A percentile compares a stretch with the other conserved stretches of the same genome.
phyloP scores from a whole-genome alignment of 2,329 filamentous ascomycete genomes.

The Aspergillus spinulosporus region DNA sequence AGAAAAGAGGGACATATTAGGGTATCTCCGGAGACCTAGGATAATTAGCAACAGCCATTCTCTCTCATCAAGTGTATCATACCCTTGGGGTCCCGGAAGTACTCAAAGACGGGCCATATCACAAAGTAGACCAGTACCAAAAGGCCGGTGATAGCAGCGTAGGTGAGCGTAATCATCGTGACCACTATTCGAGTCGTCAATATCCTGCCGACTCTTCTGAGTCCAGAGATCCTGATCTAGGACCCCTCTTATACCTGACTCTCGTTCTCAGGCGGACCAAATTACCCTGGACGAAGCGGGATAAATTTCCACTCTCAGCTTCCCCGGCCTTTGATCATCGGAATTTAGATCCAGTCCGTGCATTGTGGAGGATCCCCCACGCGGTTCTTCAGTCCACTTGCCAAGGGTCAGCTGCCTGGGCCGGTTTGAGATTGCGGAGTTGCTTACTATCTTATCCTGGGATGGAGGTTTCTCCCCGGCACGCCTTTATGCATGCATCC shows the following conservation, averaged over 20 bases:
- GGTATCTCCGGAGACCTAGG: constrained; percentile 41
- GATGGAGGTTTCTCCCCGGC: not conserved
- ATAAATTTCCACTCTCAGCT: constrained; percentile 20
- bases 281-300: constrained; percentile 19
- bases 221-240: not conserved
- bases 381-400: not conserved
- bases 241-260: constrained; percentile 6
- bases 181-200: not conserved
- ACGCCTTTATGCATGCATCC: not conserved
- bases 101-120: not conserved
- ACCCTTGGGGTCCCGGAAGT: constrained; percentile 26
- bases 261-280: constrained; percentile 7
- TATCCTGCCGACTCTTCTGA: not conserved
- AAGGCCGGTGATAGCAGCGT: constrained; percentile 25
- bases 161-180: constrained; percentile 17
- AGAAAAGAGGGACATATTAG: constrained; percentile 45
- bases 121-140: constrained; percentile 28
- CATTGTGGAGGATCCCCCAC: not conserved
- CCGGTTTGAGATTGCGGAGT: not conserved
- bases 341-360: constrained; percentile 9
- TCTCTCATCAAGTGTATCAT: constrained; percentile 24
- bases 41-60: too few relatives aligned
- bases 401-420: not conserved
- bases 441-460: not conserved
- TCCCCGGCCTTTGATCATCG: constrained; percentile 14